Base-by-base conservation (phyloP, 306 rosid species). In the Fragaria ananassa region DNA sequence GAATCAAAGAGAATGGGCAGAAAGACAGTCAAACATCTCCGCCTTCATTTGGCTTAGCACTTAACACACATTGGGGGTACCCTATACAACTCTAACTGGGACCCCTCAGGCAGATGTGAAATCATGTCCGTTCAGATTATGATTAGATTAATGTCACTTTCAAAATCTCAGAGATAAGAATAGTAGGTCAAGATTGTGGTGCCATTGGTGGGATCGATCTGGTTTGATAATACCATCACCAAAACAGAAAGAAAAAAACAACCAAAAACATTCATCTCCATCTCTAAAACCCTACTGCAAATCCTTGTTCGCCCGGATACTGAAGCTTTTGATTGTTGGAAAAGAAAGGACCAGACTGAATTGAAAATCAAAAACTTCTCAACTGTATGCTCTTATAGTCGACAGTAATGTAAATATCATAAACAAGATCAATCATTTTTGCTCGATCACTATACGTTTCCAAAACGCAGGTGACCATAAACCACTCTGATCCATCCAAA, bases 381-480 rank as follows among this genome's bases (percentile, higher is more conserved):
- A 10, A 15, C 42, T 6, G 9, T 6, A 39, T 39, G 42, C 42
- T 39, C 10, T 5, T 0, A 45, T 29, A 44, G 45, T 68, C 60
- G 42, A 29, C 34, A 70, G 23, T 12, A 23, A 15, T 10, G 10
- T 8, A 11, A 19, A 50, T 25, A 31, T 18, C 21, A 15, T 11
- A 76, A 18, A 54, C 23, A 68, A 54, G 29, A 37, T 14, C 31
- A 46, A 19, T 15, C 56, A 15, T 76, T 76, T 64, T 66, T 35
- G 56, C 64, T 64, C 23, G 45, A 10, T 6, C 64, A 56, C 25
- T 1, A 51, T 10, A 3, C 42, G 10, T 39, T 67, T 41, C 21
- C 21, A 47, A 18, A 41, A 76, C 27, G 34, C 54, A 23, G 41
- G 19, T 19, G 10, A 72, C n/a, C 46, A 0, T 3, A 65, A 47